Percentiles rank a stretch among this genome's conserved stretches.
phyloP scores from a whole-genome alignment of 495 filamentous ascomycete species.

The Penicillium canescens region DNA sequence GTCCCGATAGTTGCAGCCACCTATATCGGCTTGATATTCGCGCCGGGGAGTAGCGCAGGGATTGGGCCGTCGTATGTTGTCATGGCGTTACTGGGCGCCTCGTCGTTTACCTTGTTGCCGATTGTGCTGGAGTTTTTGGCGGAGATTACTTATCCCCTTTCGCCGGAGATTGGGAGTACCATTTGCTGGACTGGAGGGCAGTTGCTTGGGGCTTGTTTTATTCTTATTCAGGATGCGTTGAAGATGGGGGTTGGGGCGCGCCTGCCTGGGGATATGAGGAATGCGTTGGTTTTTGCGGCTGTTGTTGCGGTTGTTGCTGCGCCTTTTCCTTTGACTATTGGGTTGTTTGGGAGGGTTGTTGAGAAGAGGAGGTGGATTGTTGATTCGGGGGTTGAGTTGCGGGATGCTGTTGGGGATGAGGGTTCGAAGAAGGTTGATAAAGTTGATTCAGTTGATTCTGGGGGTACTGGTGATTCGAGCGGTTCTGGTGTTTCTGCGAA shows the following conservation, averaged over 20 bases:
- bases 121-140: slow-evolving; percentile 83
- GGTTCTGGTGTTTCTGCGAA: not conserved
- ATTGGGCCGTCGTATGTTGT: slow-evolving; percentile 70
- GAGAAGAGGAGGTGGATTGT: slow-evolving; percentile 57
- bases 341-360: slow-evolving; percentile 60
- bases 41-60: slow-evolving; percentile 66
- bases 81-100: slow-evolving; percentile 67
- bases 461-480: not conserved
- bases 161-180: slow-evolving; percentile 82
- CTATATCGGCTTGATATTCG: slow-evolving; percentile 81
- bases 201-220: slow-evolving; percentile 74
- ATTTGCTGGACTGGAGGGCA: slow-evolving; percentile 80
- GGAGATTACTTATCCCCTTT: slow-evolving; percentile 82
- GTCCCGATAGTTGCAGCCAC: slow-evolving; percentile 72
- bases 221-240: slow-evolving; percentile 77
- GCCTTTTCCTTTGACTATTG: slow-evolving; percentile 67
- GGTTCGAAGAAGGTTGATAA: not conserved
- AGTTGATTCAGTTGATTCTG: not conserved
- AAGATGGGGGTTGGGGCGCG: slow-evolving; percentile 55
- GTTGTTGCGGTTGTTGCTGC: slow-evolving; percentile 65
- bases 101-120: slow-evolving; percentile 79
- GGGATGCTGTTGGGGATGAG: not conserved
- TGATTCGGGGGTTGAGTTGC: slow-evolving; percentile 44
- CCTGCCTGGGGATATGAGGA: slow-evolving; percentile 69
- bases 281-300: slow-evolving; percentile 75